These are phyloP conservation scores for Ophiostoma himal-ulmi DNA, from an alignment of 2,329 filamentous ascomycete species.

Conservation along the genomic window DNA sequence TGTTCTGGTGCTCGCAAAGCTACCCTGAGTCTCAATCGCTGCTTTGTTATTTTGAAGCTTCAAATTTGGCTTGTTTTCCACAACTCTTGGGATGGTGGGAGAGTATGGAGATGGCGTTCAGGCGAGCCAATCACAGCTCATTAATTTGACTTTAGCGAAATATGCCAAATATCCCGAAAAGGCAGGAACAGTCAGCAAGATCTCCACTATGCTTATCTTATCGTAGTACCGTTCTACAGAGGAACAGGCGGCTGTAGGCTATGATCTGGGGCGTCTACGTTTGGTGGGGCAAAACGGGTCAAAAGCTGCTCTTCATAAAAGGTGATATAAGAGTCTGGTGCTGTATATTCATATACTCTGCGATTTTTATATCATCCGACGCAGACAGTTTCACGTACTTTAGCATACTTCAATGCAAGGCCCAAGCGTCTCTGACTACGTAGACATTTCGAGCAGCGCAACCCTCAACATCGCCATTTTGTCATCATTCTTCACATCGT, in stretches of 20 bases:
- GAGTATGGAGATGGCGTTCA: not conserved
- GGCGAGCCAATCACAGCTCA: not conserved
- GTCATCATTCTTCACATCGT: not conserved
- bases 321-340: not conserved
- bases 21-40: not conserved
- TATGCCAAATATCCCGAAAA: not conserved
- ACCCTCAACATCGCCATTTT: conserved; percentile 13
- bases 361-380: not conserved
- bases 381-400: not conserved
- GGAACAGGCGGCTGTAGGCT: conserved; percentile 17
- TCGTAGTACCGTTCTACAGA: conserved; percentile 1
- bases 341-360: not conserved
- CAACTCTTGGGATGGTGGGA: not conserved
- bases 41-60: conserved; percentile 2
- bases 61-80: conserved; percentile 2
- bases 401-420: conserved; percentile 14
- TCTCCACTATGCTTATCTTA: conserved; percentile 5
- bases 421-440: conserved; percentile 5
- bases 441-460: conserved; percentile 14
- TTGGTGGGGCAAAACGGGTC: conserved; percentile 3
- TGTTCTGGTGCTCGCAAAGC: conserved; percentile 3
- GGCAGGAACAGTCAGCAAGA: conserved; percentile 9
- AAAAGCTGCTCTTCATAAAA: not conserved
- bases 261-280: not conserved
- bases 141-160: not conserved